Evolutionary conservation across 192 early-diverging fungal genomes (phyloP).

Genomic region (Chytriomyces confervae): DNA sequence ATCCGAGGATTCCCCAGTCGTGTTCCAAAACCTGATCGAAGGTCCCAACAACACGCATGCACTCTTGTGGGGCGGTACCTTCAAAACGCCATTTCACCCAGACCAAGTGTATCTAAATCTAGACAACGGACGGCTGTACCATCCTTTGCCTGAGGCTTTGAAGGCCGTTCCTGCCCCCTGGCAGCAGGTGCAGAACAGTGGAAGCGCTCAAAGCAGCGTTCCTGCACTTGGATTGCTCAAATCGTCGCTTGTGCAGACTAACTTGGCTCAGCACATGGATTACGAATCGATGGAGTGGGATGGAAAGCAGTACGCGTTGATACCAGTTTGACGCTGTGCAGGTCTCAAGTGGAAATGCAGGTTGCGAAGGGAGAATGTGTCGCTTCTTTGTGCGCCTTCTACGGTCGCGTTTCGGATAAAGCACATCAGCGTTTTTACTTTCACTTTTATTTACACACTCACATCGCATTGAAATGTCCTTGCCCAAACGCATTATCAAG

Average conservation of each 20-base stretch:
- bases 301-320: neutral
- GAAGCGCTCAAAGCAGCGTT: neutral
- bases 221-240: constrained; percentile 27
- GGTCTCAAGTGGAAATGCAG: too few relatives aligned
- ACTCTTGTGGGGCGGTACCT: constrained; percentile 36
- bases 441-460: too few relatives aligned
- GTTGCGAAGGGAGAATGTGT: too few relatives aligned
- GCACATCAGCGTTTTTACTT: too few relatives aligned
- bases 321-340: too few relatives aligned
- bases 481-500: constrained; percentile 62
- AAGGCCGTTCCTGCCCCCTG: constrained; percentile 14
- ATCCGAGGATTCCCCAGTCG: constrained; percentile 43
- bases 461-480: constrained; percentile 37
- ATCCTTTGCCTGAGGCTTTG: constrained; percentile 25
- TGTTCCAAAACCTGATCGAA: constrained; percentile 38
- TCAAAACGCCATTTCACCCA: constrained; percentile 29
- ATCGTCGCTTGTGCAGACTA: constrained; percentile 34
- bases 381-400: too few relatives aligned
- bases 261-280: constrained; percentile 35
- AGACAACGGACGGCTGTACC: constrained; percentile 39
- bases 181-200: neutral
- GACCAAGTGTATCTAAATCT: constrained; percentile 22
- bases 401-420: too few relatives aligned
- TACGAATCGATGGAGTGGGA: constrained; percentile 31
- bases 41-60: neutral